Evolutionary conservation across 2,329 filamentous ascomycete genomes (phyloP).

Genomic region (Sporothrix brunneoviolacea): DNA sequence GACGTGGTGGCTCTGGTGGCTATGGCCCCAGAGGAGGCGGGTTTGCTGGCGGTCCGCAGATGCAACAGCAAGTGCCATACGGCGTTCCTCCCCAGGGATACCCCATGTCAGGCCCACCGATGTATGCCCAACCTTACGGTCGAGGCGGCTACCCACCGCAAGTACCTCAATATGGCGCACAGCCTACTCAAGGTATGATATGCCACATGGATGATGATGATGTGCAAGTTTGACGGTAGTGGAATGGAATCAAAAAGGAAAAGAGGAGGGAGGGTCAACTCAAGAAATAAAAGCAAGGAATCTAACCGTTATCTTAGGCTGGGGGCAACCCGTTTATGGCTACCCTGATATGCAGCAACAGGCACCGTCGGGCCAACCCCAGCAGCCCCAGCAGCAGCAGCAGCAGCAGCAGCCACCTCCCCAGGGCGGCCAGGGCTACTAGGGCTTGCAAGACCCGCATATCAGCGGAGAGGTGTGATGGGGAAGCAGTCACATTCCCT

Average conservation of each 20-base stretch:
- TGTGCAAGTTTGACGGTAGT: too few relatives aligned
- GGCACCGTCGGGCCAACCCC: conserved; percentile 19
- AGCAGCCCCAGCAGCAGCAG: conserved; percentile 32
- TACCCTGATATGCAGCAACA: conserved; percentile 41
- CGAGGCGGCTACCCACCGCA: conserved; percentile 35
- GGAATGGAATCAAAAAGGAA: not conserved
- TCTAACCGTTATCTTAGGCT: conserved; percentile 25
- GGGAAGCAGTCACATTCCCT: not conserved
- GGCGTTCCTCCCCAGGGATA: conserved; percentile 29
- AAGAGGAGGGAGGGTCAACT: not conserved
- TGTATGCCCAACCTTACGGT: conserved; percentile 38
- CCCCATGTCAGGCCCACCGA: conserved; percentile 28
- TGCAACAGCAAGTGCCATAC: conserved; percentile 31
- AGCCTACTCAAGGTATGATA: conserved; percentile 30
- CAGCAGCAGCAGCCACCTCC: conserved; percentile 32
- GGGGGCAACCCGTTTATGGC: conserved; percentile 31
- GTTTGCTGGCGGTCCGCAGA: conserved; percentile 27
- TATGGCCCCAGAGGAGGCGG: conserved; percentile 28
- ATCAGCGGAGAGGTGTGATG: conserved; percentile 1
- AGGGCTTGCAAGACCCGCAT: not conserved
- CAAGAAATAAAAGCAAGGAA: not conserved
- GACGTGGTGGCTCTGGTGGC: conserved; percentile 30
- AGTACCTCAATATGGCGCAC: conserved; percentile 33
- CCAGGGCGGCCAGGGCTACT: conserved; percentile 28
- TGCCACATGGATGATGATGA: not conserved